Evolutionary conservation across 495 filamentous ascomycete genomes (phyloP), one percentile per base, ranked within the genome.

Genomic region (Hypomontagnella submonticulosa): DNA sequence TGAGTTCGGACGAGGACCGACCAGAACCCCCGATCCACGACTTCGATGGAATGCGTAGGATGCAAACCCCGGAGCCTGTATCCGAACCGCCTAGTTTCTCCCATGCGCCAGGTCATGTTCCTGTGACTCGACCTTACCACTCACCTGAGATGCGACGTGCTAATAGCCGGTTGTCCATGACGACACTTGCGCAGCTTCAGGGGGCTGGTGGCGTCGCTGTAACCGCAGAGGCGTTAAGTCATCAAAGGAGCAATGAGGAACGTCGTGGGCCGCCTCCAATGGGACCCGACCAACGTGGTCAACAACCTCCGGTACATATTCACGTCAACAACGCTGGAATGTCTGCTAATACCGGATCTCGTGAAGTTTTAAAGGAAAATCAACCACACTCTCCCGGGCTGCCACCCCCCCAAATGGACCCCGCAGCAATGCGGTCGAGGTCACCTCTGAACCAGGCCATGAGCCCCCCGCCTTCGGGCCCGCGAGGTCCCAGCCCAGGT

Each of bases 131-230:
- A 57, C 91, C 92, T 4, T 85, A 88, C 61, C 83, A 88, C 42
- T 86, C 90, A 27, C 83, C 88, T n/a, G 90, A 93, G 63, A 80
- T 92, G 74, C 87, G 89, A 47, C 84, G 86, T 56, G 90, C 89
- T 52, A 93, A 89, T 55, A 92, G 88, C 63, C 86, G 91, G 9
- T 86, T 97, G 76, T 96, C 93, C 18, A 80, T 85, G 56, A 88
- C 86, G 4, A 97, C 93, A 12, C 81, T 97, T 7, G 81, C 87
- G 1, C 91, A 96, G 69, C 71, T 97, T 48, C 84, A 84, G 30
- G 88, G 86, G 38, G 89, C 89, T 37, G 85, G 85, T 12, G 84
- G 80, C 15, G 69, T 85, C 48, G 75, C 75, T 3, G 66, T 73
- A 37, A 61, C 58, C 4, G 53, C 54, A 27, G 62, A 48, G 10